Percentiles rank a stretch among this genome's conserved stretches.
Conservation (phyloP, 2,329 filamentous ascomycete species). For the Cladosporium sp. region DNA sequence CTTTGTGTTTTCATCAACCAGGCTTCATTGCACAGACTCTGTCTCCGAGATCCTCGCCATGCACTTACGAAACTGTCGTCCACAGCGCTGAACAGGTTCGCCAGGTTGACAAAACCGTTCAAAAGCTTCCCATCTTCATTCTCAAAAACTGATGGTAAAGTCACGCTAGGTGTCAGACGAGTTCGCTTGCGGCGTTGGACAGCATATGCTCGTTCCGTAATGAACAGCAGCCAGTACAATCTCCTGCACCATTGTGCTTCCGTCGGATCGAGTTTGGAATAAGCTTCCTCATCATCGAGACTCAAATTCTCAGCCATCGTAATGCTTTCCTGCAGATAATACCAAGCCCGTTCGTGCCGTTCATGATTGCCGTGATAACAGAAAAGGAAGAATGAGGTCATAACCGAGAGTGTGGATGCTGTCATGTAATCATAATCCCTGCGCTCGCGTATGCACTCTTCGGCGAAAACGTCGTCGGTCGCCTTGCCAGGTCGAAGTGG, state of each 20-base stretch:
- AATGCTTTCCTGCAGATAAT: conserved; percentile 33
- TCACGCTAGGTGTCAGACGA: conserved; percentile 28
- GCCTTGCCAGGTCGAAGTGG: conserved; percentile 22
- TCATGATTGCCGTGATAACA: conserved; percentile 34
- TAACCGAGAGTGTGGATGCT: conserved; percentile 26
- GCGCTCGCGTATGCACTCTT: conserved; percentile 31
- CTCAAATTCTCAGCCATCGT: conserved; percentile 31
- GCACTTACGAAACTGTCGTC: conserved; percentile 33
- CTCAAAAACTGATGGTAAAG: conserved; percentile 31
- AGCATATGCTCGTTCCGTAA: conserved; percentile 35
- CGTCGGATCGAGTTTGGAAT: conserved; percentile 27
- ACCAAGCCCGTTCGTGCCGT: conserved; percentile 30
- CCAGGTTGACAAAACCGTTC: conserved; percentile 33
- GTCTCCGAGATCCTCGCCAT: conserved; percentile 31
- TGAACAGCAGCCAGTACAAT: conserved; percentile 35
- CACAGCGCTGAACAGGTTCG: conserved; percentile 32
- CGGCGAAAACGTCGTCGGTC: conserved; percentile 30
- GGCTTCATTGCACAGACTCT: conserved; percentile 31
- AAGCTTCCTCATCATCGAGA: conserved; percentile 31
- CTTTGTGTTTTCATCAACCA: conserved; percentile 33
- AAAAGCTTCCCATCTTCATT: conserved; percentile 31
- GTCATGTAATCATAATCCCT: conserved; percentile 29
- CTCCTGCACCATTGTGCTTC: conserved; percentile 33
- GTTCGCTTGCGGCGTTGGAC: conserved; percentile 33
- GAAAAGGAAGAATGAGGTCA: conserved; percentile 36